These are phyloP conservation scores for Dittrichia graveolens DNA, from an alignment of 129 eudicot species.

Conservation along the genomic window DNA sequence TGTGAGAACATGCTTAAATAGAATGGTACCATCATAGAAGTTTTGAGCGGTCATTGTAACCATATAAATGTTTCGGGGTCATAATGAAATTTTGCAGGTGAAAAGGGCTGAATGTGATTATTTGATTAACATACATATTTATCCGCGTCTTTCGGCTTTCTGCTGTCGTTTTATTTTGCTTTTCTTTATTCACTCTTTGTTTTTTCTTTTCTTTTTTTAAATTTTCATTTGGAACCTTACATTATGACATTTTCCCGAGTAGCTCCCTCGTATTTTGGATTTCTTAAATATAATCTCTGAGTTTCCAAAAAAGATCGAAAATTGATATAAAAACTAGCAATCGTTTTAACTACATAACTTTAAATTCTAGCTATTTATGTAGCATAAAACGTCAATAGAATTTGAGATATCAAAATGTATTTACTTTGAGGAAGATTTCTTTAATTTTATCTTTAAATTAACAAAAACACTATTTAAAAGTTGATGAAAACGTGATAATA, in stretches of 20 bases:
- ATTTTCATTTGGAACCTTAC: conserved; percentile 14
- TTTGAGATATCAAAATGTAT: too few species aligned
- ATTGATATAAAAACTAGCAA: neutral
- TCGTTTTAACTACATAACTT: neutral
- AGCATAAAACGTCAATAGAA: neutral
- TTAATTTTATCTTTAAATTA: too few species aligned
- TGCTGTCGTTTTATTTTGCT: conserved; percentile 34
- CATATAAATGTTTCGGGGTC: neutral
- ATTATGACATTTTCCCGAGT: neutral
- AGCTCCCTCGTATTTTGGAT: neutral
- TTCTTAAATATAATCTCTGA: too few species aligned
- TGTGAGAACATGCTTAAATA: conserved; percentile 18
- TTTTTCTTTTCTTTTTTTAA: neutral
- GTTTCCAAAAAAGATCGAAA: too few species aligned
- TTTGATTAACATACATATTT: neutral
- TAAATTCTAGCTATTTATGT: neutral
- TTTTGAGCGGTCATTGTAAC: neutral
- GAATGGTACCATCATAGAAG: conserved; percentile 7
- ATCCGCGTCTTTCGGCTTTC: conserved; percentile 42
- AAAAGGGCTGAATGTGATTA: conserved; percentile 18
- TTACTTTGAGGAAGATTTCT: too few species aligned
- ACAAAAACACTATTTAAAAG: too few species aligned
- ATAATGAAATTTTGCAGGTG: neutral
- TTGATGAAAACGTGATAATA: too few species aligned
- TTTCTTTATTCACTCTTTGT: conserved; percentile 19